Evolutionary conservation across 1,139 yeast genomes (phyloP).

Genomic region (Yamadazyma conglobata): DNA sequence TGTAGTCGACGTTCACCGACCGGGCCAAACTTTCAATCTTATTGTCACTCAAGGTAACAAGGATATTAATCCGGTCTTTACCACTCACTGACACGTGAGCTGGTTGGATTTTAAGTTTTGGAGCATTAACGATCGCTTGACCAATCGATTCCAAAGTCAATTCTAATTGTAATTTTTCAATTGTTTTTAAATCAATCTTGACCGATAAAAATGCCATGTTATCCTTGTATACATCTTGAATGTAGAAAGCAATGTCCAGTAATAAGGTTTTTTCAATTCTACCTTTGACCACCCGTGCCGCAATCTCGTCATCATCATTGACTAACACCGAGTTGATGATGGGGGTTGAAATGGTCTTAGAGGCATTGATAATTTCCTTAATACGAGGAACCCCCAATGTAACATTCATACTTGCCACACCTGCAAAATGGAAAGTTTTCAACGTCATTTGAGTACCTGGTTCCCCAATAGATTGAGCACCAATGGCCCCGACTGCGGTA

Average conservation of each 20-base stretch:
- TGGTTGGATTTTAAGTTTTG: slow-evolving; percentile 78
- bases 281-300: slow-evolving; percentile 98
- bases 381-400: slow-evolving; percentile 99
- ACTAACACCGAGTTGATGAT: slow-evolving; percentile 93
- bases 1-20: slow-evolving; percentile 23
- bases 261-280: slow-evolving; percentile 90
- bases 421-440: slow-evolving; percentile 99
- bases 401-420: slow-evolving; percentile 98
- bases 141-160: slow-evolving; percentile 83
- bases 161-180: slow-evolving; percentile 87
- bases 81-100: slow-evolving; percentile 72
- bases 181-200: slow-evolving; percentile 77
- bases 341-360: slow-evolving; percentile 93
- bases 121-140: slow-evolving; percentile 75
- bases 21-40: slow-evolving; percentile 34
- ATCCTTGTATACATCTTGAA: slow-evolving; percentile 91
- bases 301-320: slow-evolving; percentile 91
- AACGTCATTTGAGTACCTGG: slow-evolving; percentile 99
- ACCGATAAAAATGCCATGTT: slow-evolving; percentile 76
- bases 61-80: slow-evolving; percentile 68
- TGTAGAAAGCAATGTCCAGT: slow-evolving; percentile 80
- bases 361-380: slow-evolving; percentile 96
- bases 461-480: slow-evolving; percentile 98
- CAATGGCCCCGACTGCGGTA: slow-evolving; percentile 98
- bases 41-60: slow-evolving; percentile 57